Conservation (phyloP, 2,329 filamentous ascomycete genomes). For the Fusarium subtropicale region DNA sequence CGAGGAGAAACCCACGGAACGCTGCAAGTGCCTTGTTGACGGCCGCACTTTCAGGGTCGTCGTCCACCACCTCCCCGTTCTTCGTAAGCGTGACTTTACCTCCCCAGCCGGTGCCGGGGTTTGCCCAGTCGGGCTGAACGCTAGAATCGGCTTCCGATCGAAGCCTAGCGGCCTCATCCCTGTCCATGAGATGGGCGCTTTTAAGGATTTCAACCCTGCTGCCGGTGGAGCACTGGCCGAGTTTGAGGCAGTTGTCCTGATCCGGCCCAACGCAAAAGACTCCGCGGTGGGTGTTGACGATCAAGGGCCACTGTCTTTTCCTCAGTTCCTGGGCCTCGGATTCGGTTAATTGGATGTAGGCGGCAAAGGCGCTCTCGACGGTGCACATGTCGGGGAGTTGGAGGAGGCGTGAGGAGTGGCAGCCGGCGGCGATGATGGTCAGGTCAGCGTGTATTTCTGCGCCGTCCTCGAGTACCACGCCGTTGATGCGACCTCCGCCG, state of each 20-base stretch:
- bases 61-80: background rate
- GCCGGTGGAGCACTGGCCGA: conserved; percentile 2
- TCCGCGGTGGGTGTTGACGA: conserved; percentile 3
- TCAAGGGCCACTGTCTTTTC: conserved; percentile 1
- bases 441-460: background rate
- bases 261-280: conserved; percentile 6
- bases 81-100: background rate
- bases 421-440: background rate
- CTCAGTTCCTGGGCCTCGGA: background rate
- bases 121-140: background rate
- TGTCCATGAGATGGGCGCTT: background rate
- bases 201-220: conserved; percentile 5
- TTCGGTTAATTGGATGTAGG: background rate
- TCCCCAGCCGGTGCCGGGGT: background rate
- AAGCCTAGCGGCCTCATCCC: background rate
- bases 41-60: background rate
- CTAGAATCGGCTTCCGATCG: conserved; percentile 1
- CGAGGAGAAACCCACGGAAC: background rate
- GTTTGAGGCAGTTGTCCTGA: conserved; percentile 1
- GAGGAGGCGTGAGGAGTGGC: background rate
- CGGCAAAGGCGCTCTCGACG: conserved; percentile 1
- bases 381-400: conserved; percentile 1
- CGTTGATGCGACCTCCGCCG: background rate
- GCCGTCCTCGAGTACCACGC: background rate
- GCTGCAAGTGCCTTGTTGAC: conserved; percentile 4